Percentiles rank a stretch among this genome's conserved stretches.
Evolutionary conservation across 345 rosid species (phyloP).

Genomic region (Noccaea bulbosa): DNA sequence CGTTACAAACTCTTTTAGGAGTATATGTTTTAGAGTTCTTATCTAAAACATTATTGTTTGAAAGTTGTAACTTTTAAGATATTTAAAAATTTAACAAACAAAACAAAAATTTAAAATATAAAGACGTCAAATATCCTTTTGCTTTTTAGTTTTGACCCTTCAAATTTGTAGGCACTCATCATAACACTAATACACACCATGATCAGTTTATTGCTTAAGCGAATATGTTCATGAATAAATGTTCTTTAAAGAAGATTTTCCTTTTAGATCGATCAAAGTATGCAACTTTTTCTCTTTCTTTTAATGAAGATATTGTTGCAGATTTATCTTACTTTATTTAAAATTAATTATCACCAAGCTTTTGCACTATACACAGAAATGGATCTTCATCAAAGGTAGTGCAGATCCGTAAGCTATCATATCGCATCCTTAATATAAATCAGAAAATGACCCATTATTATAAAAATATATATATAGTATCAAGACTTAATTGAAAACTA

Average conservation of each 20-base stretch:
- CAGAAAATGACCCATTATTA: conserved; percentile 36
- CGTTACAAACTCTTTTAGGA: not conserved
- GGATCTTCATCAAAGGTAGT: conserved; percentile 48
- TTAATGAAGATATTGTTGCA: conserved; percentile 29
- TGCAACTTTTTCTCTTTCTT: conserved; percentile 38
- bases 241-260: conserved; percentile 34
- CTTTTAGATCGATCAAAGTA: conserved; percentile 31
- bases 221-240: conserved; percentile 25
- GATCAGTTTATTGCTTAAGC: conserved; percentile 15
- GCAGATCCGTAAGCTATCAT: conserved; percentile 45
- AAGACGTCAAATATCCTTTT: conserved; percentile 18
- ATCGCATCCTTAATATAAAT: conserved; percentile 26
- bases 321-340: conserved; percentile 42
- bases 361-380: conserved; percentile 39
- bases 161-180: conserved; percentile 36
- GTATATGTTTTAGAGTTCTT: not conserved
- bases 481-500: conserved; percentile 23
- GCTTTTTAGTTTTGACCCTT: conserved; percentile 33
- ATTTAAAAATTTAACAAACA: not conserved
- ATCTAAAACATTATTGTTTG: conserved; percentile 8
- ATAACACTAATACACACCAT: conserved; percentile 26
- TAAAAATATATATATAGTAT: conserved; percentile 11
- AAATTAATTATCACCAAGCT: conserved; percentile 32
- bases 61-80: conserved; percentile 20
- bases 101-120: too few species aligned